Percentiles rank a stretch among this genome's conserved stretches.
phyloP scores from a whole-genome alignment of 2,329 filamentous ascomycete species.

The Aureobasidium sp. region DNA sequence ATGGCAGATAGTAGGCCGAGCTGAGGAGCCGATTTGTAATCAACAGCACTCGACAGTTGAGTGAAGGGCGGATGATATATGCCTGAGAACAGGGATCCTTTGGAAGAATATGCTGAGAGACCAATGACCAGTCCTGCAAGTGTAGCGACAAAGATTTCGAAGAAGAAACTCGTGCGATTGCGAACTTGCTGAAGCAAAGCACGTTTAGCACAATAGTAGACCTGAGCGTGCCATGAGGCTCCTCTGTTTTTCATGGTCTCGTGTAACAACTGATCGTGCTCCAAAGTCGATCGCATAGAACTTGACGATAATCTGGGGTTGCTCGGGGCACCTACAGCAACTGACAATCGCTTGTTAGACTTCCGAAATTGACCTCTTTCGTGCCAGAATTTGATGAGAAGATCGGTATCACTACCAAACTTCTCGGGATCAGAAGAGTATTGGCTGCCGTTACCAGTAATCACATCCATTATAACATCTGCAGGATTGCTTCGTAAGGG shows the following conservation, averaged over 20 bases:
- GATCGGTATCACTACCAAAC: conserved; percentile 39
- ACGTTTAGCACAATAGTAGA: conserved; percentile 47
- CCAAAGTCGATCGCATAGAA: conserved; percentile 30
- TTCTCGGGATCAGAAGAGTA: conserved; percentile 36
- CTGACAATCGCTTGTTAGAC: conserved; percentile 19
- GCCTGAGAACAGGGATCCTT: conserved; percentile 49
- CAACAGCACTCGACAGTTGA: conserved; percentile 45
- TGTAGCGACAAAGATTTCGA: conserved; percentile 48
- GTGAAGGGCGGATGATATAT: conserved; percentile 46
- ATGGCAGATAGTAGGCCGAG: conserved; percentile 48
- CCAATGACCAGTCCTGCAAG: conserved; percentile 51
- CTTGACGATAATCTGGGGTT: conserved; percentile 23
- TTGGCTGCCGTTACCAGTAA: conserved; percentile 49
- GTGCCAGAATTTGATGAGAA: conserved; percentile 46
- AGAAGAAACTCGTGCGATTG: conserved; percentile 44
- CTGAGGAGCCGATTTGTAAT: conserved; percentile 46
- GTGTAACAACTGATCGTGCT: conserved; percentile 37
- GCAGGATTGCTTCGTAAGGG: conserved; percentile 45
- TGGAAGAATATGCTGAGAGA: conserved; percentile 43
- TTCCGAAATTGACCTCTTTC: conserved; percentile 20
- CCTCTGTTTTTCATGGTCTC: conserved; percentile 45
- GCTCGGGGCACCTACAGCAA: conserved; percentile 19
- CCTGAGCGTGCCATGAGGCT: conserved; percentile 43
- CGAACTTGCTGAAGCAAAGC: conserved; percentile 54
- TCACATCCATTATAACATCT: conserved; percentile 56